Evolutionary conservation across 1,139 yeast species (phyloP), one percentile per base, ranked within the genome.

Genomic region (Blastobotrys buckinghamii): DNA sequence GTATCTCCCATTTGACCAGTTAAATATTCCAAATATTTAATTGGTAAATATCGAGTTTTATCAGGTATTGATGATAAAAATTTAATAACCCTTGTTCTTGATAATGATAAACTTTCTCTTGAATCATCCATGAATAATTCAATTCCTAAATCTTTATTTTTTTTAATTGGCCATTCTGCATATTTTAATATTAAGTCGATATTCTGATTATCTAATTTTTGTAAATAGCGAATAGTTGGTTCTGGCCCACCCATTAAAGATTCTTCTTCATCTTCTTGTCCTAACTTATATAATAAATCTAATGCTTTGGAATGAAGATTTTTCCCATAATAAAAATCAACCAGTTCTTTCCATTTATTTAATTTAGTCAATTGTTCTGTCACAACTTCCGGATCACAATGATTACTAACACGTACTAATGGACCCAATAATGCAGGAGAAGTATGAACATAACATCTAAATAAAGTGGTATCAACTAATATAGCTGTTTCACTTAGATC

Each of bases 381-480:
- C 1, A 88, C 96, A 2, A 78, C 74, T 1, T 69, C 69, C 1
- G 84, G 75, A 59, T 84, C 83, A 68, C 97, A 88, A 53, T 73
- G 72, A 61, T 90, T 92, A 38, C 79, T 77, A 1, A 89, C 74
- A 47, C 97, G 72, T 7, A 92, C 73, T 32, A 92, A 75, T 0
- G 97, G 94, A 0, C 95, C 96, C 16, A 92, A 75, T 61, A 92
- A 72, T 57, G 83, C 77, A 0, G 89, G 87, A 50, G 79, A 79
- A 35, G 78, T 77, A 26, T 79, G 65, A 55, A 81, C 72, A 61
- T 92, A 92, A 53, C 95, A 80, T 47, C 79, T 72, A 59, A 92
- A 87, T 29, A 92, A 71, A 0, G 89, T 75, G 0, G 96, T 86
- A 60, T 92, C 98, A 5, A 92, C 78, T 1, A 81, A 66, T 12